Evolutionary conservation across 352 stramenopile species (phyloP).

Genomic region (Globisporangium recalcitrans): DNA sequence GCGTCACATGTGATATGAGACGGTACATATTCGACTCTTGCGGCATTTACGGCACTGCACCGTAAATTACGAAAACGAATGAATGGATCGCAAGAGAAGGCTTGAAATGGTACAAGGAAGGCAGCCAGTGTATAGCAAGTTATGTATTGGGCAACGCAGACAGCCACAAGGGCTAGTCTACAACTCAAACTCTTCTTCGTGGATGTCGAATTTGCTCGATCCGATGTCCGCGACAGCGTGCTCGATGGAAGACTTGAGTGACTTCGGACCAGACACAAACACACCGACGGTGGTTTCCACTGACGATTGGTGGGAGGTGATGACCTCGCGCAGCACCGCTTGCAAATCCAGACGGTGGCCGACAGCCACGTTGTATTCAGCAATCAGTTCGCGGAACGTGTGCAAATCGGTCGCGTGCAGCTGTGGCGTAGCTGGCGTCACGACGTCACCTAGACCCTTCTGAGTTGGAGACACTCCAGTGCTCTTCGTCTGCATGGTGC

Average conservation of each 20-base stretch:
- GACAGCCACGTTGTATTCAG: slow-evolving; percentile 23
- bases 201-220: slow-evolving; percentile 20
- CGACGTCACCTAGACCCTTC: neutral
- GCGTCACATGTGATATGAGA: neutral
- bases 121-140: neutral
- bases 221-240: slow-evolving; percentile 16
- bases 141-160: neutral
- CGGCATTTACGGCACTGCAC: neutral
- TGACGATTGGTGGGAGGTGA: neutral
- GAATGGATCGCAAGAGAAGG: neutral
- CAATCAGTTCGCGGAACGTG: slow-evolving; percentile 28
- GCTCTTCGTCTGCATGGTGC: neutral
- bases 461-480: neutral
- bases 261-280: slow-evolving; percentile 20
- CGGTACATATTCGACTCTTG: neutral
- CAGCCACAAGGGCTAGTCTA: slow-evolving; percentile 3
- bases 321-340: slow-evolving; percentile 22
- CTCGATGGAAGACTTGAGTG: slow-evolving; percentile 15
- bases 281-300: slow-evolving; percentile 8
- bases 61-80: neutral
- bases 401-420: neutral
- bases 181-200: slow-evolving; percentile 24
- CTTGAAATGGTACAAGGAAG: neutral
- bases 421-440: neutral
- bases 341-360: slow-evolving; percentile 28